These are phyloP conservation scores for Sordariomycetes sp. DNA, from an alignment of 2,329 filamentous ascomycete species.

Conservation along the genomic window DNA sequence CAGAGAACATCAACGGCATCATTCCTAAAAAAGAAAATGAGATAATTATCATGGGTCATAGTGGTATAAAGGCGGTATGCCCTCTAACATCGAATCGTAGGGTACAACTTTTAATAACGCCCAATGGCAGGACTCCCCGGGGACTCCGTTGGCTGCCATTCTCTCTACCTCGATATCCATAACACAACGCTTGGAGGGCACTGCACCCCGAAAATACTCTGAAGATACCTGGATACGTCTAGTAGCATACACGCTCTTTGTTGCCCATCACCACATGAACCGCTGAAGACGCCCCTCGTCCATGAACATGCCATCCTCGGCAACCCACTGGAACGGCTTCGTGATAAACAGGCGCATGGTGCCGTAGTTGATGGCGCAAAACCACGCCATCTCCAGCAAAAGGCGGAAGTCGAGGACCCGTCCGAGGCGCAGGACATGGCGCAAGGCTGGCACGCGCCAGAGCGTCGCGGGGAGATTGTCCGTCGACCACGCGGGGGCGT, in stretches of 20 bases:
- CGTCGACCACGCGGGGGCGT: constrained; percentile 44
- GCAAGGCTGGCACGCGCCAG: neutral
- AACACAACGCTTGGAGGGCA: too few species aligned
- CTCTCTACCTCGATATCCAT: too few species aligned
- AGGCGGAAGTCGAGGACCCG: constrained; percentile 30
- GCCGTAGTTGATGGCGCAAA: constrained; percentile 45
- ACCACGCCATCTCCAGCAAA: constrained; percentile 54
- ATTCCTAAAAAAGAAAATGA: neutral
- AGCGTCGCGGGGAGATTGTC: neutral
- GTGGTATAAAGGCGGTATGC: too few species aligned
- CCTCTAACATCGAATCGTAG: too few species aligned
- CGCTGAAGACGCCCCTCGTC: constrained; percentile 50
- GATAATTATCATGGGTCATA: neutral
- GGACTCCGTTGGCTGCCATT: too few species aligned
- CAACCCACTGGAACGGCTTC: constrained; percentile 53
- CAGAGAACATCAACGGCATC: neutral
- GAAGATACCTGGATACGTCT: too few species aligned
- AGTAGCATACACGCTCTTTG: too few species aligned
- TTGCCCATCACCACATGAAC: constrained; percentile 59
- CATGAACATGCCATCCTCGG: constrained; percentile 33
- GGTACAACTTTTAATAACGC: too few species aligned
- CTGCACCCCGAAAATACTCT: too few species aligned
- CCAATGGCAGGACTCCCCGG: too few species aligned
- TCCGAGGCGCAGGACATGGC: constrained; percentile 6
- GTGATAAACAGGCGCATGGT: constrained; percentile 63